These are phyloP conservation scores for Pythium apleroticum DNA, from an alignment of 352 stramenopile species.

Conservation along the genomic window DNA sequence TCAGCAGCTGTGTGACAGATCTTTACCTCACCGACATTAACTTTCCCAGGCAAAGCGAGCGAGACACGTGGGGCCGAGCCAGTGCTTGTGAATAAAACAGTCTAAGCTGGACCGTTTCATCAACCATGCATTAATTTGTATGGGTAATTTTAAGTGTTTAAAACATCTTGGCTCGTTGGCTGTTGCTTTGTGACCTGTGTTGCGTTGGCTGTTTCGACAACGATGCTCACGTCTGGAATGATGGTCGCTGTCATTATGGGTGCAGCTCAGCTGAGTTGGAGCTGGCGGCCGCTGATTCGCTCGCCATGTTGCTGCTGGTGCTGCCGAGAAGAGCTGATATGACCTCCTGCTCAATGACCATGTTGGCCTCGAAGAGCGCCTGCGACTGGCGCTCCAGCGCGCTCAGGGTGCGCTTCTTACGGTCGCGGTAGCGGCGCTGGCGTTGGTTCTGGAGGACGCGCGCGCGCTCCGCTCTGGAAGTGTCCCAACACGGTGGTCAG, in stretches of 20 bases:
- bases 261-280: slow-evolving; percentile 25
- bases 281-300: slow-evolving; percentile 21
- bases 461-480: slow-evolving; percentile 7
- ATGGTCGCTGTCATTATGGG: slow-evolving; percentile 24
- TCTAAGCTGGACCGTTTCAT: background rate
- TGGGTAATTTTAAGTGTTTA: background rate
- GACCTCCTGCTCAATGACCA: background rate
- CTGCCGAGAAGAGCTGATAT: background rate
- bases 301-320: background rate
- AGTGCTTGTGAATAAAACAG: slow-evolving; percentile 21
- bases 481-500: background rate
- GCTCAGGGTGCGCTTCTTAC: slow-evolving; percentile 11
- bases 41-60: slow-evolving; percentile 11
- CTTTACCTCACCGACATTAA: slow-evolving; percentile 6
- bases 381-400: slow-evolving; percentile 3
- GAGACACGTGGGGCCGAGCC: slow-evolving; percentile 27
- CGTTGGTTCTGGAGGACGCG: slow-evolving; percentile 13
- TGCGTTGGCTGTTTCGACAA: slow-evolving; percentile 16
- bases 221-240: slow-evolving; percentile 14
- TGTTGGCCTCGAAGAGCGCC: slow-evolving; percentile 2
- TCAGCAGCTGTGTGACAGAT: slow-evolving; percentile 24
- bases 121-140: background rate
- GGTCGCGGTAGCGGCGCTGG: slow-evolving; percentile 16
- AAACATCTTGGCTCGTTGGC: background rate
- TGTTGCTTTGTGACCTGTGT: slow-evolving; percentile 2